These are phyloP conservation scores for Rozella allomycis DNA, from an alignment of 371 early-diverging fungal genomes.

Conservation along the genomic window DNA sequence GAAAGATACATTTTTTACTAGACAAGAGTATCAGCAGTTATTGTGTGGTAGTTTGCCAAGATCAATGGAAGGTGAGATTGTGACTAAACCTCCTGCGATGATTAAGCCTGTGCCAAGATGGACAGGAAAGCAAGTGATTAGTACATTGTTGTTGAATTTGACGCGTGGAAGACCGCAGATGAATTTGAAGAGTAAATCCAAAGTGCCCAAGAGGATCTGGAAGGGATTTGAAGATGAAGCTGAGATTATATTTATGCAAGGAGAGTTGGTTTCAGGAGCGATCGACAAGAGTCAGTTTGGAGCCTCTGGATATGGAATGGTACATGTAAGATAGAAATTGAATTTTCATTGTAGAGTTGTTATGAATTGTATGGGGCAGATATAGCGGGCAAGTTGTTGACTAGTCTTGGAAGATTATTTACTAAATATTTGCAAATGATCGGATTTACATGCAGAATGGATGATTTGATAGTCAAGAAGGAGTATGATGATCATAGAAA, in stretches of 20 bases:
- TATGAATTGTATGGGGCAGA: slow-evolving; percentile 91
- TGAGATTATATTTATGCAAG: slow-evolving; percentile 55
- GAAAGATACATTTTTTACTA: slow-evolving; percentile 70
- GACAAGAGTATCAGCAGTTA: slow-evolving; percentile 80
- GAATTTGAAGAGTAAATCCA: slow-evolving; percentile 65
- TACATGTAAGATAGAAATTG: too few species aligned
- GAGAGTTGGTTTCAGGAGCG: slow-evolving; percentile 74
- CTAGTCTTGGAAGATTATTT: slow-evolving; percentile 81
- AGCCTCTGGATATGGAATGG: slow-evolving; percentile 74
- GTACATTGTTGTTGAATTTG: slow-evolving; percentile 66
- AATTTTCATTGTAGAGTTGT: too few species aligned
- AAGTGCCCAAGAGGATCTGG: slow-evolving; percentile 72
- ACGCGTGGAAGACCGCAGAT: slow-evolving; percentile 50
- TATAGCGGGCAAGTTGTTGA: slow-evolving; percentile 76
- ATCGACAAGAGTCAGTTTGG: slow-evolving; percentile 97
- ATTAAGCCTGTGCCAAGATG: slow-evolving; percentile 68
- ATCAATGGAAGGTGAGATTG: slow-evolving; percentile 52
- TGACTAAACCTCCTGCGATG: slow-evolving; percentile 62
- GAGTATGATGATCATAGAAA: slow-evolving; percentile 10
- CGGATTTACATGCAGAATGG: slow-evolving; percentile 96
- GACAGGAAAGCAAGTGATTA: slow-evolving; percentile 96
- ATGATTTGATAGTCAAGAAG: slow-evolving; percentile 55
- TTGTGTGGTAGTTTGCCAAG: slow-evolving; percentile 62
- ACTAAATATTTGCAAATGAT: slow-evolving; percentile 68
- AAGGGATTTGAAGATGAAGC: slow-evolving; percentile 53